Conservation (phyloP, 106 monocot species). For the Allium sativum region DNA sequence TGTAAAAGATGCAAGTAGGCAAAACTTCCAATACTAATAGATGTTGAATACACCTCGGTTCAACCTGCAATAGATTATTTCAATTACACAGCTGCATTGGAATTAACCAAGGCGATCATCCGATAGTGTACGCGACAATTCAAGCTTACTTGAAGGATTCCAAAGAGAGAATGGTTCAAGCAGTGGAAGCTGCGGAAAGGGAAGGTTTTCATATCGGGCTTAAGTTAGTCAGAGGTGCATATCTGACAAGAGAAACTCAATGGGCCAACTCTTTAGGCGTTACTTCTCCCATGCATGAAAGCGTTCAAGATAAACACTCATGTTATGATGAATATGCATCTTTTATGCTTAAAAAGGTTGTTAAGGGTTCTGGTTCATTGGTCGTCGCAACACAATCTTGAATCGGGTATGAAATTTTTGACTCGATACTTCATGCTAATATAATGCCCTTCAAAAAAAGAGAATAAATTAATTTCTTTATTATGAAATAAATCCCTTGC, state of each 20-base stretch:
- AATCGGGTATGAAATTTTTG: conserved; percentile 36
- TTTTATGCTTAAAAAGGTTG: conserved; percentile 56
- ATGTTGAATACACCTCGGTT: conserved; percentile 87
- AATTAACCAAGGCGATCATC: conserved; percentile 25
- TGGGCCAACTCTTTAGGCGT: conserved; percentile 41
- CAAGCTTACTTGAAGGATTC: conserved; percentile 79
- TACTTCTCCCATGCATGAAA: conserved; percentile 50
- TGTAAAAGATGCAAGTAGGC: conserved; percentile 36
- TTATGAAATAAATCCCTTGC: too few relatives aligned
- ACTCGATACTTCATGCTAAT: too few relatives aligned
- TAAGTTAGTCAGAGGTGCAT: conserved; percentile 90
- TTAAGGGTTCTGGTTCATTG: conserved; percentile 29
- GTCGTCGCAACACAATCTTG: conserved; percentile 78
- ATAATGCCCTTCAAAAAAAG: too few relatives aligned
- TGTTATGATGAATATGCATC: conserved; percentile 64
- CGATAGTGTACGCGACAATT: conserved; percentile 68
- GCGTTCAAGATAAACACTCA: conserved; percentile 53
- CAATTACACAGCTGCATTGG: conserved; percentile 38
- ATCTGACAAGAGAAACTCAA: conserved; percentile 55
- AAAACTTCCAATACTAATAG: conserved; percentile 59
- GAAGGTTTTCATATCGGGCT: conserved; percentile 51
- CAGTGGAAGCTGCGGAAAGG: conserved; percentile 37
- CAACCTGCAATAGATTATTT: conserved; percentile 97
- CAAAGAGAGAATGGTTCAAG: conserved; percentile 47
- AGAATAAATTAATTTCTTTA: too few relatives aligned